These are phyloP conservation scores for Hygrocybe punicea DNA, from an alignment of 768 basidiomycete species.

Conservation along the genomic window DNA sequence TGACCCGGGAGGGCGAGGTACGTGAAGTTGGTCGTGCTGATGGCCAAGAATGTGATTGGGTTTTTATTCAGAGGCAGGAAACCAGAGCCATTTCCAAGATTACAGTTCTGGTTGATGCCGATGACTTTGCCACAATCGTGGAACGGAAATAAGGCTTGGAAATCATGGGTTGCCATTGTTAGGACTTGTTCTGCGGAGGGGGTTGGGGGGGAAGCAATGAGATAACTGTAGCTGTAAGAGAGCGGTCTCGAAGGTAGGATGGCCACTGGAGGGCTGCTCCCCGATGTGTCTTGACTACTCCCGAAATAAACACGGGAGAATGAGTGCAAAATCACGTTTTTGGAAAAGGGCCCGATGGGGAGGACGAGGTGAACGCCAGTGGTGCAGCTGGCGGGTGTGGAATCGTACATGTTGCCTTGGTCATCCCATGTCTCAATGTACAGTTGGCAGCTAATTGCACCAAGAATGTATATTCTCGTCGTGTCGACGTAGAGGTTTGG, in stretches of 20 bases:
- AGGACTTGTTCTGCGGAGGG: not conserved
- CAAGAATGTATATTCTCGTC: too few relatives aligned
- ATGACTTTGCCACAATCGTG: not conserved
- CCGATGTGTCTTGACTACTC: not conserved
- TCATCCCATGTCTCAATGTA: not conserved
- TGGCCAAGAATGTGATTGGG: not conserved
- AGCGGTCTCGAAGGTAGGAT: not conserved
- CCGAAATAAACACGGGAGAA: not conserved
- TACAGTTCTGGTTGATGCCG: not conserved
- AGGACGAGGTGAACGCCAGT: not conserved
- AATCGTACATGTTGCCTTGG: not conserved
- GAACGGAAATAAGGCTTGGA: constrained; percentile 1
- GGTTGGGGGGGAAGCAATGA: not conserved
- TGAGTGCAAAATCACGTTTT: not conserved
- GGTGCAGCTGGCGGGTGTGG: not conserved
- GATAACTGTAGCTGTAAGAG: not conserved
- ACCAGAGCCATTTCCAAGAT: not conserved
- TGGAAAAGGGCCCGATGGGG: not conserved
- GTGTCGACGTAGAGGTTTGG: not conserved
- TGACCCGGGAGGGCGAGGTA: not conserved
- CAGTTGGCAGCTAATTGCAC: not conserved
- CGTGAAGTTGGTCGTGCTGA: not conserved
- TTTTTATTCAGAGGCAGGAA: too few relatives aligned
- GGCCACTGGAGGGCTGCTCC: not conserved
- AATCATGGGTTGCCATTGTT: not conserved